phyloP scores from a whole-genome alignment of 2,329 filamentous ascomycete species.

The Bipolaris bicolor region DNA sequence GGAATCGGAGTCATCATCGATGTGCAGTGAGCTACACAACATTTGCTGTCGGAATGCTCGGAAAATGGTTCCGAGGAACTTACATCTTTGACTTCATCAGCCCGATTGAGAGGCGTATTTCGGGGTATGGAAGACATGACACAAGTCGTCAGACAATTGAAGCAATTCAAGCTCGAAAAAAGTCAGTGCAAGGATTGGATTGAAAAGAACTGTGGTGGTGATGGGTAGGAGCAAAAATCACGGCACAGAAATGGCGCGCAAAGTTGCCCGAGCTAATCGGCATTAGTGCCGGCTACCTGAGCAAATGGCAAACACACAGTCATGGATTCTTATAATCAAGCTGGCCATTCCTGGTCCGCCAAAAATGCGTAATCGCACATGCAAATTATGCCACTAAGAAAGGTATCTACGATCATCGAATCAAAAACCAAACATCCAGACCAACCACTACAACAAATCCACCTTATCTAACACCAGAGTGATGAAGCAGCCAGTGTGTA shows the following conservation, averaged over 20 bases:
- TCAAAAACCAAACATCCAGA: slow-evolving; percentile 22
- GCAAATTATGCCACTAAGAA: slow-evolving; percentile 11
- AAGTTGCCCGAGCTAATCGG: slow-evolving; percentile 9
- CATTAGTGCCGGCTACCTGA: slow-evolving; percentile 13
- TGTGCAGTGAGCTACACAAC: not conserved
- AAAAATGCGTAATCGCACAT: slow-evolving; percentile 10
- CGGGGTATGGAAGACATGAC: slow-evolving; percentile 8
- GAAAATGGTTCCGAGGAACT: slow-evolving; percentile 17
- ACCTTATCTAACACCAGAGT: slow-evolving; percentile 27
- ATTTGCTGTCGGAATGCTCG: slow-evolving; percentile 13
- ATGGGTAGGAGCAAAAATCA: slow-evolving; percentile 1
- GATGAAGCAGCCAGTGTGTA: slow-evolving; percentile 8
- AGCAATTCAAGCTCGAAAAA: not conserved
- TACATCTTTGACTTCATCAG: slow-evolving; percentile 50
- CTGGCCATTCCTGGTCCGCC: not conserved
- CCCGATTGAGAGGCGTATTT: slow-evolving; percentile 37
- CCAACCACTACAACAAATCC: slow-evolving; percentile 6
- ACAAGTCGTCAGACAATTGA: not conserved
- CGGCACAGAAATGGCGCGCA: slow-evolving; percentile 1
- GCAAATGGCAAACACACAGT: slow-evolving; percentile 16
- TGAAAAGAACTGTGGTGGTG: not conserved
- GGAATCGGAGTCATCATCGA: not conserved
- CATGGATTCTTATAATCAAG: slow-evolving; percentile 14
- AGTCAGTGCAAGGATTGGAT: not conserved
- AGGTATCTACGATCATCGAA: slow-evolving; percentile 42